Evolutionary conservation across 345 rosid species (phyloP), one percentile per base, ranked within the genome.

Genomic region (Mallotus nudiflorus): DNA sequence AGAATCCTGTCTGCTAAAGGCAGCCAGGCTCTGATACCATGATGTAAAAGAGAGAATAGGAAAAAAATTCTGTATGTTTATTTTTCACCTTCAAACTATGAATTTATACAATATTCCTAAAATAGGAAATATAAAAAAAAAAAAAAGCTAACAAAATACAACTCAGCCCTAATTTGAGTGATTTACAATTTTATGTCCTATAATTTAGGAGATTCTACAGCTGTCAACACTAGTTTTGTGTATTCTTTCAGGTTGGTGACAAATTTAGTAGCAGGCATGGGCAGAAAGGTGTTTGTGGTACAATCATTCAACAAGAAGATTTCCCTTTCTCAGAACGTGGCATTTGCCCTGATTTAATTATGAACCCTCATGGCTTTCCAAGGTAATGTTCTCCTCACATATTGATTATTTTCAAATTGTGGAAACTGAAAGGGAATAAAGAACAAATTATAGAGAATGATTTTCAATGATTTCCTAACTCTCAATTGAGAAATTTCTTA

Each of bases 321-420:
- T 90, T 91, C 78, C 97, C 98, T 48, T 91, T 91, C 83, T 91
- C 96, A 62, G 98, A 91, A 71, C 96, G 90, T 76, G 98, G 98
- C 57, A 86, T 94, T 72, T 94, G 98, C 78, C 93, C 97, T 66
- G 98, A 94, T 83, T 81, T 94, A 66, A 94, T 91, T 68, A 94
- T 94, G 97, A 94, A 94, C 66, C 98, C 97, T 70, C 98, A 94
- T 86, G 97, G 98, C 33, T 94, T 94, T 79, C 98, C 98, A 57
- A 91, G 98, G 97, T 91, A 69, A 69, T 25, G 78, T 46, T 52
- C 22, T 25, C 24, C 27, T 19, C 18, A 35, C 57, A 15, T 5
- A 13, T 29, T 50, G 6, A 63, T 29, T 35, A 31, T 29, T 13
- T 13, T 46, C 18, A 22, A 1, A 31, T 58, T 33, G 14, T 28